Base-by-base conservation (phyloP, 2,329 filamentous ascomycete genomes). In the Colletotrichum cereale region DNA sequence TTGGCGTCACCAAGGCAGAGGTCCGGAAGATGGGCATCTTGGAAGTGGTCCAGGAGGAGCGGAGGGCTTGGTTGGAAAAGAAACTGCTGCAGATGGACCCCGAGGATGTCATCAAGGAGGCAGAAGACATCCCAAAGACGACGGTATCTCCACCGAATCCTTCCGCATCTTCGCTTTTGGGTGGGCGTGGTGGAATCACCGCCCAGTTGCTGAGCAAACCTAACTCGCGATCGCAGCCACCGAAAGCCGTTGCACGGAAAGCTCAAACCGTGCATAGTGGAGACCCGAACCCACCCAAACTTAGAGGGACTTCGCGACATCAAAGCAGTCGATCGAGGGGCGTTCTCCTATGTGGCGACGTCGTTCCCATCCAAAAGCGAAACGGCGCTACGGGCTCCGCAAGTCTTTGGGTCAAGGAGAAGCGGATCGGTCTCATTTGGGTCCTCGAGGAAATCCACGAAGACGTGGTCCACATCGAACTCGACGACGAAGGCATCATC, bases 321-420 rank as follows among this genome's bases (percentile, higher is more conserved):
- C 87, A 90, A 63, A 89, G 88, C 75, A 92, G 89, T 76, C 95
- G 93, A 74, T 97, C 94, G 31, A 88, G 95, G 76, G 96, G 96
- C 3, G 96, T 99, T 34, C 82, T 99, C 63, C 87, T 99, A 1
- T 99, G 96, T 76, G 96, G 96, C 53, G 96, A 99, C 80, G 96
- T 99, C n/a, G 94, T 99, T 24, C 96, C 96, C 0, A 99, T 99
- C 71, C 93, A 95, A 80, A 99, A 98, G 82, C 90, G 96, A 72
- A 97, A 99, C 77, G 96, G 96, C 5, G 89, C 92, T 14, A 96
- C 92, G 5, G 96, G 96, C 2, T 95, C 96, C 69, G 96, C 96
- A 47, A 98, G 95, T 81, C 84, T 99, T 48, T 99, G 96, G 96
- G 96, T 99, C 4, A 99, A 99, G 84, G 96, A 99, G 81, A 99